Base-by-base conservation (phyloP, 1,284 basidiomycete species). In the Pyrrhoderma lamaoense region DNA sequence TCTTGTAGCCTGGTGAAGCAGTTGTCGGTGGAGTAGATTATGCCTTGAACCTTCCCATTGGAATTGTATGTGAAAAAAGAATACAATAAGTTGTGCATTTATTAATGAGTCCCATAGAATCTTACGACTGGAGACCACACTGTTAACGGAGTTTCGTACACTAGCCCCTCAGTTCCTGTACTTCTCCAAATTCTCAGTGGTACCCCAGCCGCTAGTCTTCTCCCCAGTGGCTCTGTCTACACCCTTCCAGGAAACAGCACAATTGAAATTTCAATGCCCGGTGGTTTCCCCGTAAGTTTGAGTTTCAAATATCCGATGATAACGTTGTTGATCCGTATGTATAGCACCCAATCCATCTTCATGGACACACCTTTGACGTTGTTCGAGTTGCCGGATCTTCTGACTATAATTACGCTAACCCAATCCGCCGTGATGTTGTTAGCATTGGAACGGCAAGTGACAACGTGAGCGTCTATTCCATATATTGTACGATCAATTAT, bases 291-390 rank as follows among this genome's bases (percentile, higher is more conserved):
- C 8, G 52, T 55, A 19, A 65, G 65, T 25, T 59, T 64, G 63
- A 65, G 8, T 66, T 68, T 46, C n/a, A n/a, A n/a, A n/a, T n/a
- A n/a, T n/a, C n/a, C n/a, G n/a, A n/a, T n/a, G n/a, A n/a, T n/a
- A n/a, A n/a, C n/a, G 14, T 38, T 36, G n/a, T 22, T 35, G 25
- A 31, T 11, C 22, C 16, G 21, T n/a, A 31, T 5, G 27, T 31
- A 31, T 38, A 67, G 56, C 70, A 72, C 49, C 70, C 70, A 2
- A 58, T 71, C 52, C 70, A 73, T 59, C 49, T 76, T 22, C 74
- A 75, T 42, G 70, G 73, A 48, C 73, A 75, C 47, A 44, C 62
- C 1, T 75, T 75, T 55, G 64, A 60, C 31, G 68, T 66, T 40
- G 59, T 65, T n/a, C 59, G 61, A n/a, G 61, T 59, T 42, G 60